phyloP scores from a whole-genome alignment of 2,329 filamentous ascomycete genomes.

The Fusarium tupiense region DNA sequence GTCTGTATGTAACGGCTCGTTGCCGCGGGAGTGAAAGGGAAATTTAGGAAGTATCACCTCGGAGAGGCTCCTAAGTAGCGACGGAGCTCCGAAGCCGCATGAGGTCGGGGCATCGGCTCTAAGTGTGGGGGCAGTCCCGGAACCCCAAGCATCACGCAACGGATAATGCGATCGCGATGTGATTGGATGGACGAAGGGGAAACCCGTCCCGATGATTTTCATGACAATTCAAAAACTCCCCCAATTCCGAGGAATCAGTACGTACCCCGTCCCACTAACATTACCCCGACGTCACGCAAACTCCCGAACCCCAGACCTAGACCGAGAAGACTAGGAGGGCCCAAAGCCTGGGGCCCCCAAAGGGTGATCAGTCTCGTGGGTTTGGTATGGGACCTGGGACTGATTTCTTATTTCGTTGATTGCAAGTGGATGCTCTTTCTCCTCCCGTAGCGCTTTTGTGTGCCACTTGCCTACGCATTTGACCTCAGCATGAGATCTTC shows the following conservation, averaged over 20 bases:
- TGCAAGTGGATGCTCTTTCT: background rate
- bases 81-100: constrained; percentile 41
- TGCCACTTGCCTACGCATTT: background rate
- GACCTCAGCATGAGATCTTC: constrained; percentile 33
- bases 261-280: constrained; percentile 18
- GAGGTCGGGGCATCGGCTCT: constrained; percentile 43
- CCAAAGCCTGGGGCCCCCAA: constrained; percentile 10
- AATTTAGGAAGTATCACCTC: constrained; percentile 21
- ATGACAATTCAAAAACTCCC: constrained; percentile 8
- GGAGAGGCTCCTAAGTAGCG: constrained; percentile 29
- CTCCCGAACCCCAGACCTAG: constrained; percentile 35
- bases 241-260: constrained; percentile 25
- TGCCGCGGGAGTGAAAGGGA: constrained; percentile 25
- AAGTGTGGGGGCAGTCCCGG: constrained; percentile 35
- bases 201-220: constrained; percentile 18
- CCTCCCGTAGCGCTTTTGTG: background rate
- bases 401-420: constrained; percentile 1
- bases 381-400: background rate
- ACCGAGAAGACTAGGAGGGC: constrained; percentile 9
- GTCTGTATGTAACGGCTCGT: constrained; percentile 1
- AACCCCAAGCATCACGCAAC: constrained; percentile 4
- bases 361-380: constrained; percentile 24
- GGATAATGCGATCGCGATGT: constrained; percentile 23
- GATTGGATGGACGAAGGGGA: constrained; percentile 27
- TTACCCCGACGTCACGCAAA: constrained; percentile 38